Conservation (phyloP, 2,329 filamentous ascomycete genomes). For the Golovinomyces cichoracearum region DNA sequence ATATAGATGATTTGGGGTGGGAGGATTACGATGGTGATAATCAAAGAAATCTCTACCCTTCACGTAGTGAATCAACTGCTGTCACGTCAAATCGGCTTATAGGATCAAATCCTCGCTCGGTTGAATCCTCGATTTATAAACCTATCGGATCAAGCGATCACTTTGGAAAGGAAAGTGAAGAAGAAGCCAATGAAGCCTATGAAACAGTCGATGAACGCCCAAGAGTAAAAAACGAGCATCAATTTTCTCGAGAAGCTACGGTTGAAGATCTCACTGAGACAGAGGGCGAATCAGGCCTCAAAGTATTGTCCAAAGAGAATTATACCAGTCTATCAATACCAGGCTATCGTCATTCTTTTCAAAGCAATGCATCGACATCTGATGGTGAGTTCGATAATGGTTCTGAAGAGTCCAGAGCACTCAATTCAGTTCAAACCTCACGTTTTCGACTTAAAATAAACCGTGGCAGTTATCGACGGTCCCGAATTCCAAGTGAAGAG, state of each 20-base stretch:
- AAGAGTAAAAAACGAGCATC: constrained; percentile 85
- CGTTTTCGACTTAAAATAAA: constrained; percentile 48
- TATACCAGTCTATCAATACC: constrained; percentile 21
- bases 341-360: constrained; percentile 39
- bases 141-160: constrained; percentile 32
- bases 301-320: constrained; percentile 16
- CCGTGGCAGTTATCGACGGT: constrained; percentile 34
- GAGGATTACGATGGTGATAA: constrained; percentile 38
- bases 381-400: constrained; percentile 38
- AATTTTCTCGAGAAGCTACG: constrained; percentile 64
- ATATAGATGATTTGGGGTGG: constrained; percentile 64
- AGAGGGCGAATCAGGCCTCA: constrained; percentile 25
- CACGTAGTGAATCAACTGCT: constrained; percentile 12
- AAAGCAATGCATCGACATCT: constrained; percentile 75
- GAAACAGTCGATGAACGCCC: constrained; percentile 54
- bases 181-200: constrained; percentile 44
- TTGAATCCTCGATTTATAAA: constrained; percentile 6
- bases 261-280: constrained; percentile 64
- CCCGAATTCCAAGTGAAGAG: constrained; percentile 35
- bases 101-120: background rate
- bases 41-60: constrained; percentile 32
- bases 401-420: constrained; percentile 36
- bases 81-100: constrained; percentile 14
- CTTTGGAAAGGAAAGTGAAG: constrained; percentile 64
- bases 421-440: constrained; percentile 31